Evolutionary conservation across 2,329 filamentous ascomycete genomes (phyloP), one percentile per base, ranked within the genome.

Genomic region (Neocatenulostroma microsporum): DNA sequence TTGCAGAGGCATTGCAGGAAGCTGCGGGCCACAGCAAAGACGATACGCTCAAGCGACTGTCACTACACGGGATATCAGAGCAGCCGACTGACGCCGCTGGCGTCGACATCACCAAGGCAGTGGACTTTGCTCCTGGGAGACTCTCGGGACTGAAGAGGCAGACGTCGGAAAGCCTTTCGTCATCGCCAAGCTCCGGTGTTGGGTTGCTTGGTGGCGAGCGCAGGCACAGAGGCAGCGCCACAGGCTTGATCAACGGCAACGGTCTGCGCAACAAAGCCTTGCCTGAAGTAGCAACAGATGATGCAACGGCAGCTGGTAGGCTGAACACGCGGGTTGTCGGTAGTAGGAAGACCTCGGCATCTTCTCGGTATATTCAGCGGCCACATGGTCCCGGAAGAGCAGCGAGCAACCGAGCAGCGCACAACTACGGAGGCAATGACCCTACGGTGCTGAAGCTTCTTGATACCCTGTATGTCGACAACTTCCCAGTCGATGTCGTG

Each of bases 1-100:
- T 96, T 47, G 78, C 84, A 3, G 89, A 96, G 61, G 91, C 91
- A 5, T 68, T 96, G 12, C 69, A 94, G 20, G 91, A 96, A 60
- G 91, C 91, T 6, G 31, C 34, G 21, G 35, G 28, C 24, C 20
- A 34, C 25, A 27, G 14, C n/a, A 21, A 32, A 41, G 26, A 27
- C 25, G 17, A 20, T 4, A 24, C 29, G 12, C 28, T 39, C 13
- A 41, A 34, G 26, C 21, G 27, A 18, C 39, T 44, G 13, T 37
- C 34, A 5, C 21, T 46, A 3, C 14, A 30, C 25, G 41, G 42
- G 3, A 41, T 41, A 5, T 19, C 32, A 10, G 12, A 30, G 18
- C 7, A n/a, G 4, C 21, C 9, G n/a, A 3, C 15, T 14, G 30
- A 17, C 8, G 19, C 15, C 14, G 25, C 21, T 15, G 26, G 14